A percentile compares a stretch with the other conserved stretches of the same genome.
Conservation (phyloP, 371 early-diverging fungal species). For the Mucor ambiguus region DNA sequence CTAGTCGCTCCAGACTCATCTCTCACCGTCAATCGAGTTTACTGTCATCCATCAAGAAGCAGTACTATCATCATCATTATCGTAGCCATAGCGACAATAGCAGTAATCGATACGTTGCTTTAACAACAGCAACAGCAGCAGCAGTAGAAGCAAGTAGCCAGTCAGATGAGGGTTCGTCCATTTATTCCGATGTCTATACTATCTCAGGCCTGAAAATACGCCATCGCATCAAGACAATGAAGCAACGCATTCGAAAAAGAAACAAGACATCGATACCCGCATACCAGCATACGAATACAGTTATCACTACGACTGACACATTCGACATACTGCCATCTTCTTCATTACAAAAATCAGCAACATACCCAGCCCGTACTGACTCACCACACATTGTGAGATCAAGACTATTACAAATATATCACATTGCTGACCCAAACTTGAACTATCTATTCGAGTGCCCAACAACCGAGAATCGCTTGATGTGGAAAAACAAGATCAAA, state of each 20-base stretch:
- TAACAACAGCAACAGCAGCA: background rate
- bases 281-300: background rate
- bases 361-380: background rate
- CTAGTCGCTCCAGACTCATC: background rate
- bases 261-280: background rate
- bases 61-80: conserved; percentile 1
- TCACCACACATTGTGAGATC: conserved; percentile 12
- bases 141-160: background rate
- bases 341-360: background rate
- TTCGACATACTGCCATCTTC: background rate
- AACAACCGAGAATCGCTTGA: conserved; percentile 1
- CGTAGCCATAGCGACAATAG: conserved; percentile 4
- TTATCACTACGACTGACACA: background rate
- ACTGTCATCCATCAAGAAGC: conserved; percentile 15
- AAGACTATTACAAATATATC: conserved; percentile 7
- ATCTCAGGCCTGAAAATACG: conserved; percentile 17
- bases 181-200: conserved; percentile 5
- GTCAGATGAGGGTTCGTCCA: conserved; percentile 13
- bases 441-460: conserved; percentile 20
- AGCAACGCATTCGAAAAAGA: conserved; percentile 14
- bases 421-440: conserved; percentile 16
- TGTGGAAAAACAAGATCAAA: conserved; percentile 18
- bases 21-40: conserved; percentile 8
- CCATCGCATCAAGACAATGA: conserved; percentile 15
- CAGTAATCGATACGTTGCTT: background rate